Evolutionary conservation across 148 eudicot genomes (phyloP), one percentile per base, ranked within the genome.

Genomic region (Vaccinium macrocarpon): DNA sequence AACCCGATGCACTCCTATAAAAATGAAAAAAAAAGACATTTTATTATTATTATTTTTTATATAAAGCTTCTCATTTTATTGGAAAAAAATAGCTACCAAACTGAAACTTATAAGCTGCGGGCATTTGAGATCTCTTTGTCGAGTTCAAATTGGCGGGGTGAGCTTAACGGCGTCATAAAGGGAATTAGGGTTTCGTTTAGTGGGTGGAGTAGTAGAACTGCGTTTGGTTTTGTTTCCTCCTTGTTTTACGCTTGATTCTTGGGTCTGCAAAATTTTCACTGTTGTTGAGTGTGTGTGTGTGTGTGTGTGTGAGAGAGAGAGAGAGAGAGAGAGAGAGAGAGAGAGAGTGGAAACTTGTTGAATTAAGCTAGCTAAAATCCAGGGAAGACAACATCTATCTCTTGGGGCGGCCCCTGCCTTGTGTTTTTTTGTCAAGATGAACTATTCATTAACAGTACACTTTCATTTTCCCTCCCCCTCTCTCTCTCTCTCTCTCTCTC

Each of bases 191-290:
- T 81, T 81, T 81, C 75, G 23, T 35, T 66, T 66, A 53, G 42
- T 18, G 6, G 51, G 29, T 27, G 23, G 66, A 50, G 7, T 42
- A 38, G 21, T 51, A 42, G 25, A 5, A 42, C 14, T 61, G 38
- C 10, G 75, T 64, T 80, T 42, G 82, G 35, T 66, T 81, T 81
- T 81, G 46, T 81, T 81, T 64, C 75, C 42, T 68, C 75, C 42
- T 68, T 68, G 73, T 68, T 81, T 62, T 81, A 66, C 83, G 76
- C 49, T 66, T 81, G 83, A 76, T 25, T 81, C 66, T 80, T 80
- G 0, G 29, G 57, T 66, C 75, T 66, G 83, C 16, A 29, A 8
- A 64, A 8, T 0, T 81, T 81, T 81, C 83, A 66, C 83, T 81
- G 74, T 49, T 66, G 83, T 48, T 53, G 74, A 48, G 11, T 8